Percentiles rank a stretch among this genome's conserved stretches.
Evolutionary conservation across 2,329 filamentous ascomycete genomes (phyloP).

Genomic region (Paracamarosporium sp.): DNA sequence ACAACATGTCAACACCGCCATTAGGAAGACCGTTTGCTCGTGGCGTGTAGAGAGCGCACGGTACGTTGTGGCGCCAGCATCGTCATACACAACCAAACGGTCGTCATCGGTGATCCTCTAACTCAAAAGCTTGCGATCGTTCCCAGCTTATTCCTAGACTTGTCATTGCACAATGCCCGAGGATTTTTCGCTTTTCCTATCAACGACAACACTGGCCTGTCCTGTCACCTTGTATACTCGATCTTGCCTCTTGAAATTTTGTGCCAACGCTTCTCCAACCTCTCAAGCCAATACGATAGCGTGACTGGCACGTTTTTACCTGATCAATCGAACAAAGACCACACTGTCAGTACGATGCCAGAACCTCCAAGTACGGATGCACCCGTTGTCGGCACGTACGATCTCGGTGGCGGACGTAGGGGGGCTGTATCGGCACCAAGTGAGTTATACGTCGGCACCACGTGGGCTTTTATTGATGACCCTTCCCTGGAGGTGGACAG

Average conservation of each 20-base stretch:
- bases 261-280: neutral
- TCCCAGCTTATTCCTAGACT: neutral
- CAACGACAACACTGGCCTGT: neutral
- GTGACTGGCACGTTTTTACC: no score
- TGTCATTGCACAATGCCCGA: neutral
- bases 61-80: neutral
- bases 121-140: neutral
- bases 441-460: no score
- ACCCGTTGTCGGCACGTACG: slow-evolving; percentile 6
- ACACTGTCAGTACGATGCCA: neutral
- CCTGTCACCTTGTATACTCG: neutral
- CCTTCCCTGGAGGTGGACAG: no score
- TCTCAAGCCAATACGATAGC: no score
- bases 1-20: neutral
- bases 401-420: slow-evolving; percentile 5
- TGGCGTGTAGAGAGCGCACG: neutral
- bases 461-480: no score
- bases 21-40: neutral
- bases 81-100: neutral
- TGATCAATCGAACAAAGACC: neutral
- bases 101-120: neutral
- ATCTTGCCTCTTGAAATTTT: neutral
- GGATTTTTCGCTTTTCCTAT: neutral
- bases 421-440: slow-evolving; percentile 6
- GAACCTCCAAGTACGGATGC: neutral